Percentiles rank a stretch among this genome's conserved stretches.
Conservation (phyloP, 2,329 filamentous ascomycete species). For the Alternaria sp. region DNA sequence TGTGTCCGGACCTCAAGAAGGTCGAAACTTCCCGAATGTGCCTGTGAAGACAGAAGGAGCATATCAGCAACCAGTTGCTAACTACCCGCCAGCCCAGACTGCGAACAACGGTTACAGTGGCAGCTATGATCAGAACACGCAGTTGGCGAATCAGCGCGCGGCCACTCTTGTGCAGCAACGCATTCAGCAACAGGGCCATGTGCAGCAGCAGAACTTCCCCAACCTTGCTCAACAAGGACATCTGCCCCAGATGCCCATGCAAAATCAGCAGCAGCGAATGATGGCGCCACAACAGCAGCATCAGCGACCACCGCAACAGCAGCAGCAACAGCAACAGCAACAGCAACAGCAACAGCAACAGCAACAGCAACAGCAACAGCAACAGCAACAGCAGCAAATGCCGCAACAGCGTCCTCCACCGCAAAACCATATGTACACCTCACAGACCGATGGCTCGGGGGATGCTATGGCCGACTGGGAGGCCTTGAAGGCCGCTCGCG, state of each 20-base stretch:
- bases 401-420: slow-evolving; percentile 37
- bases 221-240: slow-evolving; percentile 35
- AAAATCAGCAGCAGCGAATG: slow-evolving; percentile 44
- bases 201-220: slow-evolving; percentile 36
- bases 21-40: slow-evolving; percentile 45
- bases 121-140: slow-evolving; percentile 52
- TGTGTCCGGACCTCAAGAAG: slow-evolving; percentile 40
- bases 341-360: slow-evolving; percentile 44
- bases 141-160: slow-evolving; percentile 64
- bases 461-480: slow-evolving; percentile 65
- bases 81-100: slow-evolving; percentile 40
- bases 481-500: slow-evolving; percentile 67
- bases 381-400: slow-evolving; percentile 36
- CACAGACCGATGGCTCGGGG: slow-evolving; percentile 81
- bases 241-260: slow-evolving; percentile 39
- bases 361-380: slow-evolving; percentile 36
- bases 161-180: slow-evolving; percentile 56
- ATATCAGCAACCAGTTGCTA: slow-evolving; percentile 38
- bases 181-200: slow-evolving; percentile 41
- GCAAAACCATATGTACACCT: slow-evolving; percentile 49
- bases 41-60: slow-evolving; percentile 63
- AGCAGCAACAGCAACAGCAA: no score
- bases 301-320: slow-evolving; percentile 18
- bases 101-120: slow-evolving; percentile 46
- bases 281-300: slow-evolving; percentile 39